Evolutionary conservation across 2,329 filamentous ascomycete genomes (phyloP).

Genomic region (Magnaporthiopsis incrustans): DNA sequence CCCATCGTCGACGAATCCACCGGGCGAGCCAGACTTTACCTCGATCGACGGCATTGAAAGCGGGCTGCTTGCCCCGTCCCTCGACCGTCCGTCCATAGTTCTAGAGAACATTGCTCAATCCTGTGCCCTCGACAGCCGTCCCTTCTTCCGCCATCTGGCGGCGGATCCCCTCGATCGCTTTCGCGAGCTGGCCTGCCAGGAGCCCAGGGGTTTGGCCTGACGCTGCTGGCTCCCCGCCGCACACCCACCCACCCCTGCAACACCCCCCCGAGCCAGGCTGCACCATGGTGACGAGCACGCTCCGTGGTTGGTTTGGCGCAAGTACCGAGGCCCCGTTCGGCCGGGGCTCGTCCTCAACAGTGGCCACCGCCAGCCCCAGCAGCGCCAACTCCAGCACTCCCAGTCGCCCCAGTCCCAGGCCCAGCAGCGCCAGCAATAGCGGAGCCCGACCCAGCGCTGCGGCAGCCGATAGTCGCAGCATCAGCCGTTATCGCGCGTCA

Average conservation of each 20-base stretch:
- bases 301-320: slow-evolving; percentile 12
- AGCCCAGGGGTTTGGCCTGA: too few species aligned
- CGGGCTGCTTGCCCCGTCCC: background rate
- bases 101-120: background rate
- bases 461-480: slow-evolving; percentile 13
- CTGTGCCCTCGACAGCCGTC: background rate
- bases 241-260: background rate
- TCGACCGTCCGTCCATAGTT: background rate
- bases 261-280: background rate
- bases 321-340: slow-evolving; percentile 13
- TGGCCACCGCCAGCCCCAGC: slow-evolving; percentile 7
- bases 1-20: background rate
- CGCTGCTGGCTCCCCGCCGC: background rate
- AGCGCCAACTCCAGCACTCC: slow-evolving; percentile 6
- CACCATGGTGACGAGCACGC: slow-evolving; percentile 4
- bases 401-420: slow-evolving; percentile 4
- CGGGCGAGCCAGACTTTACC: background rate
- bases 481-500: slow-evolving; percentile 30
- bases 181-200: background rate
- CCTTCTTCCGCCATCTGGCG: background rate
- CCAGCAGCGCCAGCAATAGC: slow-evolving; percentile 3
- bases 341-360: slow-evolving; percentile 5
- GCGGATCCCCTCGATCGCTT: background rate
- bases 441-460: slow-evolving; percentile 10
- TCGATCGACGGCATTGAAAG: background rate